A percentile compares a stretch with the other conserved stretches of the same genome.
These are phyloP conservation scores for Mortierella sp. DNA, from an alignment of 371 early-diverging fungal species.

Conservation along the genomic window DNA sequence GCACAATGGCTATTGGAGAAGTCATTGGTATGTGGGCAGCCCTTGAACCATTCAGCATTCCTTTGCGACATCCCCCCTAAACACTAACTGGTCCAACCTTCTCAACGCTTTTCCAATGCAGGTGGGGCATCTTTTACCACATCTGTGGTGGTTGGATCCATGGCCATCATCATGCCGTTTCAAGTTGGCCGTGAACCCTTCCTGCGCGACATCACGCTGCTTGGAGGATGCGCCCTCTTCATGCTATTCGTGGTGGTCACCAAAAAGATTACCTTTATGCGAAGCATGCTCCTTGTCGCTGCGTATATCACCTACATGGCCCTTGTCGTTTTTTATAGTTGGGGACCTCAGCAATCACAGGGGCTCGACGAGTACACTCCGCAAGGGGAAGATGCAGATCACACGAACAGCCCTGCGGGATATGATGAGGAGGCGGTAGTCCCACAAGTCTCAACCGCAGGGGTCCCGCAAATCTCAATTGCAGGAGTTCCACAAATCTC, in stretches of 20 bases:
- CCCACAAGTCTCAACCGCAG: too few relatives aligned
- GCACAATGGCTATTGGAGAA: slow-evolving; percentile 82
- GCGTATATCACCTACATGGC: slow-evolving; percentile 68
- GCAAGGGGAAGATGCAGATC: too few relatives aligned
- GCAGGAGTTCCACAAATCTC: too few relatives aligned
- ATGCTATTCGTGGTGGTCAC: slow-evolving; percentile 68
- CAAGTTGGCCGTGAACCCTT: slow-evolving; percentile 72
- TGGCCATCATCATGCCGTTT: slow-evolving; percentile 77
- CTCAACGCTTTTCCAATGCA: neutral
- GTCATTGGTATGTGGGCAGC: too few relatives aligned
- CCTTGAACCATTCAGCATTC: too few relatives aligned
- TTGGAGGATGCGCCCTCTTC: slow-evolving; percentile 71
- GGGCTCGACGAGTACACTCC: too few relatives aligned
- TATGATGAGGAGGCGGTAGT: too few relatives aligned
- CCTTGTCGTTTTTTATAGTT: slow-evolving; percentile 67
- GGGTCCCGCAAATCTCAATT: too few relatives aligned
- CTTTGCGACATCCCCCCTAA: too few relatives aligned
- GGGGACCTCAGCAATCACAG: slow-evolving; percentile 57
- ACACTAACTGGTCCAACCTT: neutral
- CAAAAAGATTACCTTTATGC: slow-evolving; percentile 68
- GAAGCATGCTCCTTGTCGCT: slow-evolving; percentile 62
- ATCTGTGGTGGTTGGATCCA: slow-evolving; percentile 79
- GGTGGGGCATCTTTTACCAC: slow-evolving; percentile 84
- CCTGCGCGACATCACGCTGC: slow-evolving; percentile 77
- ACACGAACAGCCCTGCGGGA: too few relatives aligned